Conservation (phyloP, 2,329 filamentous ascomycete species). For the Apiospora kogelbergensis region DNA sequence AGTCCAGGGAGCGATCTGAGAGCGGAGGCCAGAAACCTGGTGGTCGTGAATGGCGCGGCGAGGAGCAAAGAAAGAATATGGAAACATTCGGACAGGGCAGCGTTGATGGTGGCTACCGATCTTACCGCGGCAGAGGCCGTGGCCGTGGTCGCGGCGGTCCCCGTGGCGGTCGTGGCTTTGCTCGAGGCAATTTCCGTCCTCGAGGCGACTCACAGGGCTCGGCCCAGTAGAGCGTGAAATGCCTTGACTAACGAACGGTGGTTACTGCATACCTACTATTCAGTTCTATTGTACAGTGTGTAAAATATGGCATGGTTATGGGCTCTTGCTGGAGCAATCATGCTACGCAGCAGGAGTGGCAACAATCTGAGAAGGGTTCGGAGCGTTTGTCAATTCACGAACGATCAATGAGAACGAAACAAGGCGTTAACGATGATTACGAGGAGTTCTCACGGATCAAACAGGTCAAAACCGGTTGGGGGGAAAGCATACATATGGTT, state of each 20-base stretch:
- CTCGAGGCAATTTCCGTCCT: constrained; percentile 26
- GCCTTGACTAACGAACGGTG: too few species aligned
- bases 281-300: constrained; percentile 16
- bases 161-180: constrained; percentile 47
- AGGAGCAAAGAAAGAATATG: constrained; percentile 94
- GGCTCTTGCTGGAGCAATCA: neutral
- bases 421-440: constrained; percentile 9
- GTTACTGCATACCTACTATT: neutral
- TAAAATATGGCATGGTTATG: constrained; percentile 16
- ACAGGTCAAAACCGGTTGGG: neutral
- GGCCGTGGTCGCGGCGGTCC: constrained; percentile 62
- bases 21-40: constrained; percentile 66
- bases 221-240: neutral
- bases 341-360: neutral
- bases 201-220: constrained; percentile 7
- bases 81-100: constrained; percentile 98
- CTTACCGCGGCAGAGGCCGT: constrained; percentile 76
- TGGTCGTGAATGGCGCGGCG: constrained; percentile 83
- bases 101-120: constrained; percentile 77
- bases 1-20: constrained; percentile 84
- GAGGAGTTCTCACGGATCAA: constrained; percentile 10
- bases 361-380: neutral
- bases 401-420: constrained; percentile 8
- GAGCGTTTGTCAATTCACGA: neutral
- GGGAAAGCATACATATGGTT: constrained; percentile 9